A percentile compares a stretch with the other conserved stretches of the same genome.
Conservation (phyloP, 148 eudicot species). For the Cornus kousa region DNA sequence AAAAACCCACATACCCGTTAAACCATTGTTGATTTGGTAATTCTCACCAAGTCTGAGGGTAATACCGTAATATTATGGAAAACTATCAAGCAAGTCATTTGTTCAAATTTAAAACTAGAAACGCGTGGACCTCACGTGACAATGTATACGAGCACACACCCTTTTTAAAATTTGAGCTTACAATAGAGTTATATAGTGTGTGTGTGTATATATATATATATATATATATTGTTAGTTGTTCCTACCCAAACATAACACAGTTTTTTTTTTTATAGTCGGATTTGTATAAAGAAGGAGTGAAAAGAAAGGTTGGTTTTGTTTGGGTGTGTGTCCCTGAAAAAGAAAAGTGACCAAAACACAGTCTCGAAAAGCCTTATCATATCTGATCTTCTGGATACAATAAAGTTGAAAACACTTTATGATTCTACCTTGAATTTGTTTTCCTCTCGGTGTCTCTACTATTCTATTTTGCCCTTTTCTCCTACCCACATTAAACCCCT, state of each 20-base stretch:
- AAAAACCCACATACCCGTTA: too few species aligned
- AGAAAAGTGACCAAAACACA: not conserved
- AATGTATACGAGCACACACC: not conserved
- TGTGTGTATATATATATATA: too few species aligned
- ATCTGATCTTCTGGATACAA: conserved; percentile 27
- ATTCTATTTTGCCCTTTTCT: conserved; percentile 3
- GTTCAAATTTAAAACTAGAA: too few species aligned
- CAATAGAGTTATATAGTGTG: too few species aligned
- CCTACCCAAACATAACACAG: not conserved
- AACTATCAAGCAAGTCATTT: not conserved
- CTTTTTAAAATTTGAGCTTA: not conserved
- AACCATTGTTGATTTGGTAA: not conserved
- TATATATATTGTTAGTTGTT: too few species aligned
- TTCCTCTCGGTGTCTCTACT: conserved; percentile 7
- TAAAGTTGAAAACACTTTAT: conserved; percentile 11
- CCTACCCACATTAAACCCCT: not conserved
- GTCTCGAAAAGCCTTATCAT: not conserved
- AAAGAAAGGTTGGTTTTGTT: conserved; percentile 15
- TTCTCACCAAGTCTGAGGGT: not conserved
- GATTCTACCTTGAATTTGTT: conserved; percentile 16
- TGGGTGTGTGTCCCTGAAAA: conserved; percentile 16
- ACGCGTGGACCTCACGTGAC: conserved; percentile 12
- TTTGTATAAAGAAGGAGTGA: not conserved
- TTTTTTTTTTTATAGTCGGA: not conserved
- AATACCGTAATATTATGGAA: too few species aligned